Evolutionary conservation across 2,329 filamentous ascomycete genomes (phyloP), one percentile per base, ranked within the genome.

Genomic region (Phyllosticta citrichinensis): DNA sequence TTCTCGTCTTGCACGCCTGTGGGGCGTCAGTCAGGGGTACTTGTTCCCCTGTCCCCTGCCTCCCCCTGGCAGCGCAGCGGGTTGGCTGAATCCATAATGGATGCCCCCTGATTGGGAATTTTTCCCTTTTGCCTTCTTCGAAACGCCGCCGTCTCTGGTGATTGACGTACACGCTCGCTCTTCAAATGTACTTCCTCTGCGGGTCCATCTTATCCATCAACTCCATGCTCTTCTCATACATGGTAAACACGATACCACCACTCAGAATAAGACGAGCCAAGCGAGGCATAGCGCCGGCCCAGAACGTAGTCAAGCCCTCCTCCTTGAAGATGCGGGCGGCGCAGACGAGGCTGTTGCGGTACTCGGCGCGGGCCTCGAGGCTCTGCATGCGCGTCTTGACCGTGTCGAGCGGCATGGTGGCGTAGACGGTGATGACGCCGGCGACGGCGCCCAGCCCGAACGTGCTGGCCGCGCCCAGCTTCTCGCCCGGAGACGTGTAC

Each of bases 331-430:
- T 96, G 69, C 87, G 81, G 11, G 83, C 80, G 0, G 88, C 92
- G 73, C 94, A 99, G 55, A 86, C 83, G 66, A 96, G 82, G 68
- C 87, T 94, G 76, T 96, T 97, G 71, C 88, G 91, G 71, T 99
- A 99, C 63, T 87, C 77, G 52, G 77, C 79, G 64, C 83, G 83
- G 35, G 93, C 90, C 74, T 97, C 91, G 63, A 97, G 87, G 66
- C 91, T 96, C 82, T 99, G 94, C 94, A 99, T 99, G 64, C 91
- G 78, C 56, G 94, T 99, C 83, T 99, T 99, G 73, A 99, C 83
- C 0, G 93, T 97, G 74, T 99, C 94, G 52, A 99, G 77, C 1
- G 85, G 85, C 75, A 87, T 86, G 1, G 85, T 81, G 1, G 76
- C 76, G 47, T 61, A 92, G 60, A 99, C 94, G 1, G 94, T 99